phyloP scores from a whole-genome alignment of 2,329 filamentous ascomycete species.

The Aspergillus udagawae region DNA sequence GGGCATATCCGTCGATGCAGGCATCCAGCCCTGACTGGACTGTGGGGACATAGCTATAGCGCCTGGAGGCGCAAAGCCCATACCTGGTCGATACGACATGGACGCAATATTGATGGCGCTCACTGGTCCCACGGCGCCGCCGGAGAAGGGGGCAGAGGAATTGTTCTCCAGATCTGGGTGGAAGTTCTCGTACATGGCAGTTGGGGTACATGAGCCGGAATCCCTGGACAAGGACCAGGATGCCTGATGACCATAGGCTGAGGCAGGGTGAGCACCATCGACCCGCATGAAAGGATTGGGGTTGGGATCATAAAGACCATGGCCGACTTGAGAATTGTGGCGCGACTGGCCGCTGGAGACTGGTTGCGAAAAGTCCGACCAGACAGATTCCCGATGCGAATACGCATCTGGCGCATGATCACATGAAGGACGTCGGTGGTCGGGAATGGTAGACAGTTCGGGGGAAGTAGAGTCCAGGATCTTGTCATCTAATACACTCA shows the following conservation, averaged over 20 bases:
- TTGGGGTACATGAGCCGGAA: conserved; percentile 70
- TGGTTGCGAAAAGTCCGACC: conserved; percentile 44
- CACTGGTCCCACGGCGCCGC: conserved; percentile 40
- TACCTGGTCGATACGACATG: conserved; percentile 44
- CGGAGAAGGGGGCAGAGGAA: conserved; percentile 40
- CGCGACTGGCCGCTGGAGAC: conserved; percentile 41
- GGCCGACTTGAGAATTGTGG: conserved; percentile 39
- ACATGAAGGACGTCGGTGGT: conserved; percentile 44
- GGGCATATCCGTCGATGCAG: conserved; percentile 43
- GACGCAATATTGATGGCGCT: conserved; percentile 35
- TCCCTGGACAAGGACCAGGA: conserved; percentile 62
- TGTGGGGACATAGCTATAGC: conserved; percentile 58
- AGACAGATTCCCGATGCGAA: conserved; percentile 50
- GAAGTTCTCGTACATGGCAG: conserved; percentile 66
- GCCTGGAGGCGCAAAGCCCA: conserved; percentile 47
- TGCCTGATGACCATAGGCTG: conserved; percentile 44
- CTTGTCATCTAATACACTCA: conserved; percentile 48
- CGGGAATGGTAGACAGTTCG: conserved; percentile 46
- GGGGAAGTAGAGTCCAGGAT: conserved; percentile 48
- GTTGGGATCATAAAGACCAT: conserved; percentile 48
- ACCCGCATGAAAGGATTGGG: conserved; percentile 64
- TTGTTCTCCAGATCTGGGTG: conserved; percentile 49
- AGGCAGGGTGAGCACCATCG: conserved; percentile 43
- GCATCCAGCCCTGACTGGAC: conserved; percentile 56
- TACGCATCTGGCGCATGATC: conserved; percentile 49